Conservation (phyloP, 768 basidiomycete species). For the Leccinum boreale region DNA sequence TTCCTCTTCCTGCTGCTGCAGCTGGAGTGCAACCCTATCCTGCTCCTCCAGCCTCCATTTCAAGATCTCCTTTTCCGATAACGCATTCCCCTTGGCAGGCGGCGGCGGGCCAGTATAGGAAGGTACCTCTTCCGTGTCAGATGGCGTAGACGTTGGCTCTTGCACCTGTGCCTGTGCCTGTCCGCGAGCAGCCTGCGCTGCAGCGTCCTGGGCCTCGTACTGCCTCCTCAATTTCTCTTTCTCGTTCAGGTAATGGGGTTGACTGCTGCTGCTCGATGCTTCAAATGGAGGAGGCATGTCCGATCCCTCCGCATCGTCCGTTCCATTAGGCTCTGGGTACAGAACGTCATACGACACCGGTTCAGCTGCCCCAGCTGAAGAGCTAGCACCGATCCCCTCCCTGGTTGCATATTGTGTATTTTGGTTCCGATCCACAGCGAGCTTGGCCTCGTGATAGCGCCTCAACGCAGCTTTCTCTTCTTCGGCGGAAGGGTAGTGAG, state of each 20-base stretch:
- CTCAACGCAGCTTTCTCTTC: conserved; percentile 72
- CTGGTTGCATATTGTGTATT: conserved; percentile 26
- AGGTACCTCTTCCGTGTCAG: conserved; percentile 19
- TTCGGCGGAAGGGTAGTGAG: conserved; percentile 60
- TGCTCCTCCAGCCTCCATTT: conserved; percentile 55
- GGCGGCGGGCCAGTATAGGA: conserved; percentile 21
- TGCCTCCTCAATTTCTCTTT: conserved; percentile 66
- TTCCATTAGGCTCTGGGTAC: conserved; percentile 43
- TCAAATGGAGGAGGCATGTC: conserved; percentile 58
- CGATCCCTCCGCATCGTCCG: conserved; percentile 17
- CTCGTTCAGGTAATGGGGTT: conserved; percentile 47
- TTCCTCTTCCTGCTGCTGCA: conserved; percentile 15
- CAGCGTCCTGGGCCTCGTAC: conserved; percentile 67
- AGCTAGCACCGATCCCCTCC: conserved; percentile 18
- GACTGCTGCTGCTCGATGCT: conserved; percentile 32
- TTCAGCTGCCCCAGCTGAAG: conserved; percentile 23
- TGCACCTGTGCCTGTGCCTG: conserved; percentile 9
- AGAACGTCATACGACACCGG: conserved; percentile 64
- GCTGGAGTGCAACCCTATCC: conserved; percentile 39
- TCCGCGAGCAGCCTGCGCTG: conserved; percentile 33
- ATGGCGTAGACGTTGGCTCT: conserved; percentile 15
- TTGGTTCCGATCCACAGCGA: conserved; percentile 64
- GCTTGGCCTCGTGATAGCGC: conserved; percentile 68
- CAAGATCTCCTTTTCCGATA: conserved; percentile 57
- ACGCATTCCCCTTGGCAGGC: conserved; percentile 18